These are phyloP conservation scores for Leonotis leonurus DNA, from an alignment of 257 asterid species.

Conservation along the genomic window DNA sequence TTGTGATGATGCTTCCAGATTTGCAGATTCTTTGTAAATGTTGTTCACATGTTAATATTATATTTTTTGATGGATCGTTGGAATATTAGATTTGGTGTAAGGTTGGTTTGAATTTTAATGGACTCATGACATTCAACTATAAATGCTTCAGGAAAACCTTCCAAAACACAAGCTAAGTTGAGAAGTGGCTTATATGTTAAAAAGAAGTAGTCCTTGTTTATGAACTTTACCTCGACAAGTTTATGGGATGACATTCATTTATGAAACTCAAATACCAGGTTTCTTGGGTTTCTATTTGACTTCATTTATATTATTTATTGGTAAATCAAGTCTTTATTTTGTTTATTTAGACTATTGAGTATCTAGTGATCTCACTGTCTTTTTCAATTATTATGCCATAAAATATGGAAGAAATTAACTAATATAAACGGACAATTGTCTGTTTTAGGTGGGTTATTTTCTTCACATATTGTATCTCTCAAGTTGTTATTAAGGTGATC, in stretches of 20 bases:
- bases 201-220: slow-evolving; percentile 53
- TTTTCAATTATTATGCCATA: background rate
- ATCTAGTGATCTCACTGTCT: background rate
- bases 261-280: slow-evolving; percentile 87
- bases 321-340: background rate
- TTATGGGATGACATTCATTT: slow-evolving; percentile 80
- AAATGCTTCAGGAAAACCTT: slow-evolving; percentile 37
- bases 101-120: background rate
- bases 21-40: no score
- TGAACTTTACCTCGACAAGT: slow-evolving; percentile 54
- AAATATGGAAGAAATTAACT: background rate
- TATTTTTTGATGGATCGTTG: no score
- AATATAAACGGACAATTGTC: background rate
- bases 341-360: background rate
- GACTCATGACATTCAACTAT: background rate
- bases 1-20: no score
- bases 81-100: background rate
- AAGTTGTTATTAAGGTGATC: background rate
- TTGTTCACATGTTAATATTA: no score
- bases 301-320: slow-evolving; percentile 6
- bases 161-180: slow-evolving; percentile 43
- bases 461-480: no score
- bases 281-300: slow-evolving; percentile 9
- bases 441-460: no score
- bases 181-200: slow-evolving; percentile 36